Conservation (phyloP, 352 stramenopile genomes). For the Phytophthora pisi region DNA sequence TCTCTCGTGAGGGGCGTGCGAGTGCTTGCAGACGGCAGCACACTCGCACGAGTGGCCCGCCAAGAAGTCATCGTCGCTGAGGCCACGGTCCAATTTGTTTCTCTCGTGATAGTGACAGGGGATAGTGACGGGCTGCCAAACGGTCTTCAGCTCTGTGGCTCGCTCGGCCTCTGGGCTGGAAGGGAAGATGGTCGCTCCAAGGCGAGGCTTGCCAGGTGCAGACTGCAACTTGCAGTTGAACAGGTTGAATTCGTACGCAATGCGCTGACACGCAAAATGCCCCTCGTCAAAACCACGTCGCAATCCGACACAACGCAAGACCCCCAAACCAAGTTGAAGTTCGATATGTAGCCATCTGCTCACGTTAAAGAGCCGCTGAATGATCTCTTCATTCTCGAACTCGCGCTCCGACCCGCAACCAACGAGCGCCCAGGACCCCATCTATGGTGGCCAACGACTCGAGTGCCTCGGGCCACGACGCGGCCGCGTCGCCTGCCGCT, state of each 20-base stretch:
- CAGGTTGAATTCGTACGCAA: not conserved
- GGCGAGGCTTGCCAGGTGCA: not conserved
- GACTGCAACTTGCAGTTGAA: not conserved
- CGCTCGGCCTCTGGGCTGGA: not conserved
- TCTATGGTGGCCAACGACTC: conserved; percentile 22
- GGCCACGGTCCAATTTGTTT: no score
- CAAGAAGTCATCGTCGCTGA: no score
- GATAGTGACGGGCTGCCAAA: no score
- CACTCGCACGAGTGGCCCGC: no score
- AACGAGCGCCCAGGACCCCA: not conserved
- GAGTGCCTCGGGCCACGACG: conserved; percentile 1
- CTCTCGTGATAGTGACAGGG: no score
- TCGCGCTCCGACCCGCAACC: conserved; percentile 4
- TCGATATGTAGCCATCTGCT: not conserved
- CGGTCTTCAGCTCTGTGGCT: no score
- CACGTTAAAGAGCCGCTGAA: not conserved
- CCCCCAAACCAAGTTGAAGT: conserved; percentile 10
- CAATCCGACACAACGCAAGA: conserved; percentile 1
- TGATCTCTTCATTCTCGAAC: conserved; percentile 15
- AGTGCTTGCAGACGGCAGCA: no score
- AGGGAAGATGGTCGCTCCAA: not conserved
- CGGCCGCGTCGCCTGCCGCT: not conserved
- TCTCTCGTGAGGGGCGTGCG: no score
- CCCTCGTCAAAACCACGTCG: not conserved
- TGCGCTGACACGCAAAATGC: not conserved